Conservation (phyloP, 2,329 filamentous ascomycete genomes). For the Aspergillus alliaceus region DNA sequence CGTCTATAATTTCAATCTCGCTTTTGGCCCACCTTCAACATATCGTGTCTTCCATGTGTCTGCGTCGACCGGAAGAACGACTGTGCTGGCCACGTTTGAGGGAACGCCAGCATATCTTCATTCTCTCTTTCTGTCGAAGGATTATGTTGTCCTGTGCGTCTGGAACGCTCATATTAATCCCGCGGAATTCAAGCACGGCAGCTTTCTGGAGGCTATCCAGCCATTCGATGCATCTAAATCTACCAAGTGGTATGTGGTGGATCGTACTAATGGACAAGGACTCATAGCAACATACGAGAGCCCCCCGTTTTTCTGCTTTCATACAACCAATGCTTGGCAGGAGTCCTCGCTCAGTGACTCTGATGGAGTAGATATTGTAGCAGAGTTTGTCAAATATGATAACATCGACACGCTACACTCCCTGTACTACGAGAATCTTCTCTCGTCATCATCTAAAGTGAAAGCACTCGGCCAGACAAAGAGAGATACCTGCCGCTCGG, state of each 20-base stretch:
- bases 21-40: slow-evolving; percentile 54
- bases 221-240: slow-evolving; percentile 59
- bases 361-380: slow-evolving; percentile 54
- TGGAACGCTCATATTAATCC: slow-evolving; percentile 66
- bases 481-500: slow-evolving; percentile 31
- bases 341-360: slow-evolving; percentile 43
- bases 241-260: slow-evolving; percentile 73
- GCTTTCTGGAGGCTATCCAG: slow-evolving; percentile 64
- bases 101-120: slow-evolving; percentile 72
- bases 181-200: neutral
- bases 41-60: slow-evolving; percentile 72
- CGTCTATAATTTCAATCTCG: slow-evolving; percentile 79
- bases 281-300: slow-evolving; percentile 69
- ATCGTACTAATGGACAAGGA: slow-evolving; percentile 62
- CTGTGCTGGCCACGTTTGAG: slow-evolving; percentile 68
- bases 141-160: slow-evolving; percentile 71
- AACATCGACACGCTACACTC: slow-evolving; percentile 64
- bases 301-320: slow-evolving; percentile 73
- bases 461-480: slow-evolving; percentile 27
- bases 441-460: slow-evolving; percentile 55
- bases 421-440: slow-evolving; percentile 70
- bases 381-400: slow-evolving; percentile 66
- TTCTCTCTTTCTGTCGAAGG: slow-evolving; percentile 71
- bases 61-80: slow-evolving; percentile 62
- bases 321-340: slow-evolving; percentile 76